Base-by-base conservation (phyloP, 176 grass and related monocot species). In the Paspalum notatum region DNA sequence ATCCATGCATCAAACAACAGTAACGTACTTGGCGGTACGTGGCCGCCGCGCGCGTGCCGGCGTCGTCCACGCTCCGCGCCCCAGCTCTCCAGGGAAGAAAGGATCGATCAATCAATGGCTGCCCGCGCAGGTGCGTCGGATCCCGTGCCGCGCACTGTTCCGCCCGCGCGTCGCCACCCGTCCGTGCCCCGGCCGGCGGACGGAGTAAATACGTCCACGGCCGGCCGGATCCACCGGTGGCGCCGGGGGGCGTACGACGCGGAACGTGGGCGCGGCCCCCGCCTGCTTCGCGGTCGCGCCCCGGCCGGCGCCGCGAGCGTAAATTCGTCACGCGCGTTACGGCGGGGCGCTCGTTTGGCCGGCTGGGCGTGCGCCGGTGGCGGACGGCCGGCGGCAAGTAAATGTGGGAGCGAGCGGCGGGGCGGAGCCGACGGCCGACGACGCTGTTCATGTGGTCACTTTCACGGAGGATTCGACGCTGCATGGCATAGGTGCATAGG, bases 91-190 rank as follows among this genome's bases (percentile, higher is more conserved):
- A 1, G 32, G 69, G 37, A 58, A 69, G 14, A 58, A 12, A 12
- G 55, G 0, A 14, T 26, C 32, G n/a, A n/a, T n/a, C 32, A 32
- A 32, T 32, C 32, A 32, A 32, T 32, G 32, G 32, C 32, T 32
- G 32, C 32, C 32, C 24, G 24, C 22, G 3, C 70, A 4, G 8
- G 3, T 0, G 71, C 72, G 51, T 84, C 17, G 41, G 72, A 76
- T 84, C 82, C 20, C 41, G 72, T 68, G 82, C 72, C 6, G 1
- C 66, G 52, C 16, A 13, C 51, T n/a, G n/a, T n/a, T n/a, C n/a
- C n/a, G n/a, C n/a, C n/a, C n/a, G n/a, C 70, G 40, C 37, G 6
- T 9, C 16, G 46, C 9, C 6, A 11, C 18, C 22, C 14, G 17
- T 17, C 27, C n/a, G 32, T 37, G 7, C 24, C 47, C 21, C 45